These are phyloP conservation scores for Solanum piurae DNA, from an alignment of 257 asterid genomes.

Conservation along the genomic window DNA sequence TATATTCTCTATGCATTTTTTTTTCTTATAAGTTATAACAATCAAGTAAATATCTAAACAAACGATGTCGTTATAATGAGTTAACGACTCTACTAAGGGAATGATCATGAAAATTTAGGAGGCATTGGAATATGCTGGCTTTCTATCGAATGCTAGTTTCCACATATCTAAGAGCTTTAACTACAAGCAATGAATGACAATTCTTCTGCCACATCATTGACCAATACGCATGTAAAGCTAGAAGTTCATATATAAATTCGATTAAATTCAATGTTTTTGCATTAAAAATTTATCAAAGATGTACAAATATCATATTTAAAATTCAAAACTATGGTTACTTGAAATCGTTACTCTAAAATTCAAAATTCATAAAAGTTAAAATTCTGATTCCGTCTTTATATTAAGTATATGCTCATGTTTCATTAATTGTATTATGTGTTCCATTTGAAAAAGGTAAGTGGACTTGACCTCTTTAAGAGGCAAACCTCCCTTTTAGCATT, in stretches of 20 bases:
- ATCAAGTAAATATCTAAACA: background rate
- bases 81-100: background rate
- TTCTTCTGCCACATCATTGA: background rate
- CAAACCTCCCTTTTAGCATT: background rate
- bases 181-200: background rate
- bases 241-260: fast-evolving
- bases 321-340: background rate
- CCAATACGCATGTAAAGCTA: fast-evolving
- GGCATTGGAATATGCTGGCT: background rate
- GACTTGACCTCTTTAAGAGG: background rate
- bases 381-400: fast-evolving
- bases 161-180: background rate
- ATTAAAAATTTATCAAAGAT: background rate
- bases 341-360: background rate
- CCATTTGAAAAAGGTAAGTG: background rate
- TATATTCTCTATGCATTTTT: background rate
- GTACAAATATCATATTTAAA: background rate
- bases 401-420: background rate
- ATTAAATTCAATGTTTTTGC: background rate
- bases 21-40: background rate
- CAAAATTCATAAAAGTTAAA: background rate
- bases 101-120: background rate
- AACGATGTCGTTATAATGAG: background rate
- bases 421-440: background rate
- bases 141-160: background rate